phyloP scores from a whole-genome alignment of 768 basidiomycete genomes.

The Artomyces pyxidatus region DNA sequence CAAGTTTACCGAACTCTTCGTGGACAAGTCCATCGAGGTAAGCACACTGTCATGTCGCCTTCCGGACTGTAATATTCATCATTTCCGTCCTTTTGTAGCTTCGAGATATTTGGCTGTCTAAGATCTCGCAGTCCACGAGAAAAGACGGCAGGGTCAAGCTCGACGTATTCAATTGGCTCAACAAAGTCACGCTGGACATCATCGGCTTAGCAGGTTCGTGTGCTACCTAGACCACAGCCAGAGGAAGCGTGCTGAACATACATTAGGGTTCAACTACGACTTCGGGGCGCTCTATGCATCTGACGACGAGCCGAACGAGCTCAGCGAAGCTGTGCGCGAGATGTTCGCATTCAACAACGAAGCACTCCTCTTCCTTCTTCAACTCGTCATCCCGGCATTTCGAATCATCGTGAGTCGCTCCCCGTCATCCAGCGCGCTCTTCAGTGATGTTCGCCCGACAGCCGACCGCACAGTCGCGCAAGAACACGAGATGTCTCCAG shows the following conservation, averaged over 20 bases:
- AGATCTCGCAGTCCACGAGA: slow-evolving; percentile 6
- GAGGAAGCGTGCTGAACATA: too few relatives aligned
- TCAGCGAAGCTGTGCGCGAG: slow-evolving; percentile 26
- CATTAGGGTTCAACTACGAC: slow-evolving; percentile 30
- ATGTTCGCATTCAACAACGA: slow-evolving; percentile 18
- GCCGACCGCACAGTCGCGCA: slow-evolving; percentile 18
- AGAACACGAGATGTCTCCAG: slow-evolving; percentile 22
- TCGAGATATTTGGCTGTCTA: slow-evolving; percentile 22
- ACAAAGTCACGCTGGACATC: slow-evolving; percentile 17
- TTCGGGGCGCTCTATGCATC: slow-evolving; percentile 25
- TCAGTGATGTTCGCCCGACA: slow-evolving; percentile 19
- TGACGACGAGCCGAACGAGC: slow-evolving; percentile 21
- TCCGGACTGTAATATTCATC: too few relatives aligned
- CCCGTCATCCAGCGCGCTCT: not conserved
- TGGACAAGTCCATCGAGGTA: not conserved
- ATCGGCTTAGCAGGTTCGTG: slow-evolving; percentile 19
- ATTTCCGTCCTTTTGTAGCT: too few relatives aligned
- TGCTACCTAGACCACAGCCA: not conserved
- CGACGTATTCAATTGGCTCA: slow-evolving; percentile 15
- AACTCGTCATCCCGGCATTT: slow-evolving; percentile 28
- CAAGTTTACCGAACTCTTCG: slow-evolving; percentile 1
- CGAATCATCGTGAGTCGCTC: slow-evolving; percentile 28
- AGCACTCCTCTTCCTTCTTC: slow-evolving; percentile 25
- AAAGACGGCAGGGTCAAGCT: slow-evolving; percentile 8
- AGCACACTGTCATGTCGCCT: not conserved